Evolutionary conservation across 495 filamentous ascomycete species (phyloP).

Genomic region (Lasiosphaeria hispida): DNA sequence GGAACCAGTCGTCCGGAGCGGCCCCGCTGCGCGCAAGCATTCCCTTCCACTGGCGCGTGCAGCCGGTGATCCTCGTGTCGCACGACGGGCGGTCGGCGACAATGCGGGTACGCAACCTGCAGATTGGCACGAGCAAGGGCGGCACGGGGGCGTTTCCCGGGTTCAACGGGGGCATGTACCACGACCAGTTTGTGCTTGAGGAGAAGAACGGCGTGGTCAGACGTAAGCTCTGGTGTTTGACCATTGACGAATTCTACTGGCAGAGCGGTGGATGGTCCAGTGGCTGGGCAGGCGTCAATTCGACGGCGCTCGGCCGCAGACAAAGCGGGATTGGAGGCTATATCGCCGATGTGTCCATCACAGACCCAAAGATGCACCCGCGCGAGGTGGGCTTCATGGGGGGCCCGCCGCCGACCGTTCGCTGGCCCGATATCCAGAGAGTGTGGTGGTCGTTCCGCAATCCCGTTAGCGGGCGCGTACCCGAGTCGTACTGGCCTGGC

Average conservation of each 20-base stretch:
- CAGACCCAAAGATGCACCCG: constrained; percentile 7
- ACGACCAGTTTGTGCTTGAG: constrained; percentile 23
- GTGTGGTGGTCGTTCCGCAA: constrained; percentile 25
- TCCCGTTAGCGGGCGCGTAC: constrained; percentile 17
- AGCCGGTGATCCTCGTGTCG: constrained; percentile 18
- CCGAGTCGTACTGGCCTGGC: constrained; percentile 23
- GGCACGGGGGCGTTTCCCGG: not conserved
- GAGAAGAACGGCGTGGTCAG: constrained; percentile 1
- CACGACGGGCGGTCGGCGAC: constrained; percentile 14
- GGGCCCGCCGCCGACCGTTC: constrained; percentile 10
- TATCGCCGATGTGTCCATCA: constrained; percentile 9
- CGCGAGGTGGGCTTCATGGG: constrained; percentile 20
- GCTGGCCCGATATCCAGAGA: constrained; percentile 20
- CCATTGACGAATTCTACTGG: constrained; percentile 27
- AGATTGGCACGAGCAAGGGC: constrained; percentile 6
- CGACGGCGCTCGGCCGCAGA: not conserved
- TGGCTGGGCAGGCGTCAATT: constrained; percentile 6
- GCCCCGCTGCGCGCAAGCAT: not conserved
- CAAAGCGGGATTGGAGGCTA: constrained; percentile 9
- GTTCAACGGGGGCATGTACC: constrained; percentile 19
- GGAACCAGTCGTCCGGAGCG: not conserved
- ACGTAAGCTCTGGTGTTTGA: constrained; percentile 17
- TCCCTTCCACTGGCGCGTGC: constrained; percentile 21
- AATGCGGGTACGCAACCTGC: constrained; percentile 11
- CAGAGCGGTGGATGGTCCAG: not conserved